Conservation (phyloP, 2,329 filamentous ascomycete species). For the Eutypella sp. region DNA sequence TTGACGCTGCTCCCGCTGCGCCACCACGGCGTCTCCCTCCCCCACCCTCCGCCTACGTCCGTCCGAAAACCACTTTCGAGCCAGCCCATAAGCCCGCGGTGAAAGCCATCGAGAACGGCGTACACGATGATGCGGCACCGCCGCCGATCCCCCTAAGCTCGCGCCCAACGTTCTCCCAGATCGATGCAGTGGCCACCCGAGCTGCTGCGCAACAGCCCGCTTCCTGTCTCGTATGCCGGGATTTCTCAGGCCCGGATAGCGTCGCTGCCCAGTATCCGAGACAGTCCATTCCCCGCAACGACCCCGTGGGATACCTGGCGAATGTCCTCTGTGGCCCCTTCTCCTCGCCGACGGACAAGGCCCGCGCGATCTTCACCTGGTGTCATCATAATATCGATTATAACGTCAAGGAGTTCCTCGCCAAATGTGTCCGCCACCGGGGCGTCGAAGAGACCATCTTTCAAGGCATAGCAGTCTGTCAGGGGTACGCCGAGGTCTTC, state of each 20-base stretch:
- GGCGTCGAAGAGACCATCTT: conserved; percentile 70
- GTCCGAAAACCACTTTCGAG: conserved; percentile 23
- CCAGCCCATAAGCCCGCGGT: conserved; percentile 14
- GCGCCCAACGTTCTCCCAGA: conserved; percentile 47
- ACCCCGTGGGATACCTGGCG: conserved; percentile 70
- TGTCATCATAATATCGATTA: conserved; percentile 90
- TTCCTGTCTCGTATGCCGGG: conserved; percentile 72
- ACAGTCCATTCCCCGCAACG: conserved; percentile 59
- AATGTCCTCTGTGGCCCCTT: conserved; percentile 75
- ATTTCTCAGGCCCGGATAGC: conserved; percentile 77
- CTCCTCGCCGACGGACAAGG: conserved; percentile 80
- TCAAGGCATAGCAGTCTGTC: conserved; percentile 79
- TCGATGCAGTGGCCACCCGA: conserved; percentile 38
- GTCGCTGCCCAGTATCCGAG: conserved; percentile 75
- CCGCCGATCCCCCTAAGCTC: conserved; percentile 50
- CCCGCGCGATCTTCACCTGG: conserved; percentile 90
- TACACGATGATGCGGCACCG: conserved; percentile 31
- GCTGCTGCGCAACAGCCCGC: conserved; percentile 20
- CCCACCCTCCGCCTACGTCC: conserved; percentile 27
- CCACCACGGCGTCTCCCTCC: conserved; percentile 37
- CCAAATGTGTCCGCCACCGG: conserved; percentile 58
- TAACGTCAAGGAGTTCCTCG: conserved; percentile 75
- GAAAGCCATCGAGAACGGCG: conserved; percentile 22
- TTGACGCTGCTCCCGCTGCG: conserved; percentile 19
- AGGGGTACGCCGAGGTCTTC: conserved; percentile 84